Evolutionary conservation across 225 moss, liverwort and hornwort species (phyloP), one percentile per base, ranked within the genome.

Genomic region (Neckera pumila): DNA sequence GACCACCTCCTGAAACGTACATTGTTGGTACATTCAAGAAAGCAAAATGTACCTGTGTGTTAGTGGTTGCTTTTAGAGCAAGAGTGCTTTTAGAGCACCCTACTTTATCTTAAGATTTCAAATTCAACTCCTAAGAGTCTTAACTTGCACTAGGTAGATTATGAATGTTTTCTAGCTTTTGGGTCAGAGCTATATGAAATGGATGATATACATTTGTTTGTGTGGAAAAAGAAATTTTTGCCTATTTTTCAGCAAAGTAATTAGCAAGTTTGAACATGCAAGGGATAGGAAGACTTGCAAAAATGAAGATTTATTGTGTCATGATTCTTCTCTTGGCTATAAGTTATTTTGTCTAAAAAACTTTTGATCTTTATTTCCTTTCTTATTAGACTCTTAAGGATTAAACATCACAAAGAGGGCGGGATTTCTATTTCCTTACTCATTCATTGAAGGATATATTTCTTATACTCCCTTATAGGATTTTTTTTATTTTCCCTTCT

Each of bases 381-480:
- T n/a, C 23, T 53, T 36, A 23, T 1, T 0, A 14, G 0, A 36
- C 1, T 15, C 3, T 25, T 25, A 23, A 54, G 0, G 4, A 15
- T 54, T 25, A 36, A 54, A 77, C 14, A 0, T 77, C 6, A 54
- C 6, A 77, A 36, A 36, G 36, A 53, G 0, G 8, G 22, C 22
- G 5, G 14, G 8, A 22, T 51, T 33, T 12, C 2, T 19, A 12
- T 7, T 19, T 19, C 19, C 17, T 75, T 49, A 1, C 11, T 74
- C 47, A 49, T 20, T 18, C 0, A 0, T 19, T 31, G 12, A 71
- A 71, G 26, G 15, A 74, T 74, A 47, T 47, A 4, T 74, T 30
- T 73, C 2, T 28, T 9, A 73, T 30, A 7, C 2, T 47, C 30
- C 1, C 6, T 30, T 70, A 14, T 25, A 34, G 64, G 8, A 17